phyloP scores from a whole-genome alignment of 352 stramenopile genomes.

The Phytopythium oedochilum region DNA sequence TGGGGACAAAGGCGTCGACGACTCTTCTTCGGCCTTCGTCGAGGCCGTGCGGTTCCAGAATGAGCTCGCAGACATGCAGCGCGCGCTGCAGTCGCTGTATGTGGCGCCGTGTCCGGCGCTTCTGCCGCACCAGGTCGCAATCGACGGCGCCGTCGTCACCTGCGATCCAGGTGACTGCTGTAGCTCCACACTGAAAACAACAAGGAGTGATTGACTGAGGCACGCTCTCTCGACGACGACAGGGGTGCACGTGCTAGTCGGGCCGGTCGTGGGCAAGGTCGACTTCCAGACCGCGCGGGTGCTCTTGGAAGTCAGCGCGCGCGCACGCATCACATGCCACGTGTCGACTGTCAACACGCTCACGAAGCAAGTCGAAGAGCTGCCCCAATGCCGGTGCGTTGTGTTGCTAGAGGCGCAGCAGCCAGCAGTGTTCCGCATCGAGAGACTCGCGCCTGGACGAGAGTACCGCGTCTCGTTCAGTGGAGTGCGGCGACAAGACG shows the following conservation, averaged over 20 bases:
- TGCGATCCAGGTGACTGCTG: not conserved
- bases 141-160: slow-evolving; percentile 16
- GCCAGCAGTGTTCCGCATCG: slow-evolving; percentile 38
- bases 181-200: not conserved
- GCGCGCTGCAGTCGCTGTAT: slow-evolving; percentile 21
- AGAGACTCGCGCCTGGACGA: slow-evolving; percentile 39
- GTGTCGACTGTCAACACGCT: slow-evolving; percentile 36
- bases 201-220: not conserved
- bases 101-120: slow-evolving; percentile 13
- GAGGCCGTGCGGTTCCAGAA: slow-evolving; percentile 26
- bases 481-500: slow-evolving; percentile 40
- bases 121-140: slow-evolving; percentile 24
- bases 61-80: slow-evolving; percentile 47
- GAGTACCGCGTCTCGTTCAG: slow-evolving; percentile 58
- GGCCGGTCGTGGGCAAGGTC: slow-evolving; percentile 66
- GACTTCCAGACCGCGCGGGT: slow-evolving; percentile 41
- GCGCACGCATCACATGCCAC: slow-evolving; percentile 36
- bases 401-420: slow-evolving; percentile 18
- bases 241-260: slow-evolving; percentile 55
- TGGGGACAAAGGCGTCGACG: slow-evolving; percentile 9
- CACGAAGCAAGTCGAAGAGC: slow-evolving; percentile 33
- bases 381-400: slow-evolving; percentile 22
- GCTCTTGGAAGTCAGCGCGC: slow-evolving; percentile 55
- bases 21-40: not conserved
- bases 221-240: not conserved